Base-by-base conservation (phyloP, 306 rosid species). In the Cucurbita ficifolia region DNA sequence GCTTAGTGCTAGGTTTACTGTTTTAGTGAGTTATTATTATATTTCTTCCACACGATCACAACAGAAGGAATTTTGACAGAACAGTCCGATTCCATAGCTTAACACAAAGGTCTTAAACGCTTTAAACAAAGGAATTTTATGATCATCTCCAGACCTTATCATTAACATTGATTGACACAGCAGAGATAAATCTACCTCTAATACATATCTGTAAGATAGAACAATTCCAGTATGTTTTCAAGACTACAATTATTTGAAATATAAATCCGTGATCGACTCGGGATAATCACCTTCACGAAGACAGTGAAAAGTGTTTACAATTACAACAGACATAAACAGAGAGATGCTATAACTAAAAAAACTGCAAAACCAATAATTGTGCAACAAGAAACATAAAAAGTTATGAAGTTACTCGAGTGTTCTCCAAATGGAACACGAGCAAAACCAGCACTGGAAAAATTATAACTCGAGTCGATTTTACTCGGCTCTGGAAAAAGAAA, bases 371-470 rank as follows among this genome's bases (percentile, higher is more conserved):
- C 58, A 24, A 45, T 49, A 33, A 70, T 24, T 49, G 24, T 29
- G 74, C 22, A 50, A 46, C 43, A 22, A 65, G 8, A 48, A 40
- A 48, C 24, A 10, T 4, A 13, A 7, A 22, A 22, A 49, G 45
- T 29, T 29, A 29, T 29, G 33, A 29, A 50, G 74, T 36, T 49
- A 7, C 54, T 68, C 73, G 21, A 67, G 39, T 43, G 21, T 43
- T 67, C 52, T 64, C 73, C 54, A 67, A 67, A 67, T 67, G 54
- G 55, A 36, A 67, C 73, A 67, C 73, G 46, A 45, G 40, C 53
- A 45, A 45, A 67, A 67, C 55, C 55, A 29, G 33, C 33, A 2
- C 33, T 29, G 33, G 33, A 29, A 29, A 29, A 29, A 29, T 29
- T 29, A 29, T 29, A 29, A 29, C 33, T 29, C 33, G 33, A 29